Base-by-base conservation (phyloP, 202 grass and related monocot species). In the Bolboschoenoplectus hybrid region DNA sequence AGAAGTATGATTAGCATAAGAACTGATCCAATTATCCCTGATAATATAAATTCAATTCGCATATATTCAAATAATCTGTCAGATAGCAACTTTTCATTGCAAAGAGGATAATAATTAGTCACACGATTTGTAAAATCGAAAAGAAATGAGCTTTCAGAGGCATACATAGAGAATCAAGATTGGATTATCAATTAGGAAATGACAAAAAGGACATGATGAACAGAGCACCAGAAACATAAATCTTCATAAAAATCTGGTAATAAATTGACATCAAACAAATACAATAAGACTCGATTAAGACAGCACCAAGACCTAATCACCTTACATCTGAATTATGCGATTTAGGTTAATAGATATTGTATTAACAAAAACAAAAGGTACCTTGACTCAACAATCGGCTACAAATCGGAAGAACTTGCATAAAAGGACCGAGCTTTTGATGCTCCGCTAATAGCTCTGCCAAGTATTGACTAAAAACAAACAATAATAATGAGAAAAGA, bases 401-500 rank as follows among this genome's bases (percentile, higher is more conserved):
- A 90, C 97, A 99, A 91, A 97, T 90, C 38, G 97, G 97, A 88
- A 99, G 83, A 73, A 99, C 89, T 92, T 97, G 97, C 93, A 94
- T 92, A 92, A 99, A 99, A 41, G 97, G 97, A 7, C 92, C 97
- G 46, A 99, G 90, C 85, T 99, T 97, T 87, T 99, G 93, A 87
- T 97, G 92, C 79, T 99, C 97, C 17, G 90, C 92, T 55, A 99
- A 90, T 58, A 99, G 82, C 90, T 99, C 93, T 41, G 93, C 90
- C 86, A 99, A 70, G 76, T 97, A 99, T 62, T 99, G 92, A 82
- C 97, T 97, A 89, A 76, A 26, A 26, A 26, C 26, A 26, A 26
- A 26, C 26, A 26, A 26, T 26, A 26, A 26, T 26, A 26, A 26
- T 26, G 26, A 26, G 26, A 26, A 26, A 26, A 88, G 44, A 19